Percentiles rank a stretch among this genome's conserved stretches.
Conservation (phyloP, 2,329 filamentous ascomycete species). For the Cadophora gregata region DNA sequence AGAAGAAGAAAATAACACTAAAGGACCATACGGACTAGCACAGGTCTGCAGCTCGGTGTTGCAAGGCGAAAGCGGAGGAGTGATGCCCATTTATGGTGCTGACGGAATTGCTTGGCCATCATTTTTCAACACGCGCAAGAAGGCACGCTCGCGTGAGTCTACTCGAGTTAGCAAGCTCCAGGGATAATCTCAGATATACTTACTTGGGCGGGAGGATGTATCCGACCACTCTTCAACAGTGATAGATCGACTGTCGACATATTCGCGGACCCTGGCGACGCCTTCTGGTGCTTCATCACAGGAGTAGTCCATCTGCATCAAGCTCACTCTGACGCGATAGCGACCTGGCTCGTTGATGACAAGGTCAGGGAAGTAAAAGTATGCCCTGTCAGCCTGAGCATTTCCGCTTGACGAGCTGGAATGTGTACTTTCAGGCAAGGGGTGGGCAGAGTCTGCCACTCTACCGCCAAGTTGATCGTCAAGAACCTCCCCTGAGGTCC, state of each 20-base stretch:
- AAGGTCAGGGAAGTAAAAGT: constrained; percentile 43
- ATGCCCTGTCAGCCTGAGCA: constrained; percentile 35
- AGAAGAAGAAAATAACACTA: constrained; percentile 2
- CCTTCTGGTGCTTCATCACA: constrained; percentile 33
- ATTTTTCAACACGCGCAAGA: constrained; percentile 38
- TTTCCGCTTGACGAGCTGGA: constrained; percentile 22
- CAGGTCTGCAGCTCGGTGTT: background rate
- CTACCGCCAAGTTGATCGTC: constrained; percentile 39
- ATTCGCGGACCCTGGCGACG: constrained; percentile 35
- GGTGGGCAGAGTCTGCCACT: constrained; percentile 41
- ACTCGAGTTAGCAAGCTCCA: constrained; percentile 28
- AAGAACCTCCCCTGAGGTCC: constrained; percentile 38
- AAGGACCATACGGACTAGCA: constrained; percentile 1
- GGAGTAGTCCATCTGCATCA: constrained; percentile 43
- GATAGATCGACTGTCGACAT: constrained; percentile 41
- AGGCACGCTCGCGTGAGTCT: constrained; percentile 39
- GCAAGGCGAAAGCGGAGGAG: background rate
- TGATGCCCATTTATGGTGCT: constrained; percentile 14
- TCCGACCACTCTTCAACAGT: constrained; percentile 35
- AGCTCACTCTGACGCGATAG: constrained; percentile 40
- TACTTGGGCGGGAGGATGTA: constrained; percentile 37
- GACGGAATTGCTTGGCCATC: constrained; percentile 39
- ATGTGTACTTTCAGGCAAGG: constrained; percentile 32
- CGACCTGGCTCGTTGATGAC: constrained; percentile 39
- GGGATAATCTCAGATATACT: constrained; percentile 16